A percentile compares a stretch with the other conserved stretches of the same genome.
phyloP scores from a whole-genome alignment of 1,139 yeast species.

The Geotrichum siamense region DNA sequence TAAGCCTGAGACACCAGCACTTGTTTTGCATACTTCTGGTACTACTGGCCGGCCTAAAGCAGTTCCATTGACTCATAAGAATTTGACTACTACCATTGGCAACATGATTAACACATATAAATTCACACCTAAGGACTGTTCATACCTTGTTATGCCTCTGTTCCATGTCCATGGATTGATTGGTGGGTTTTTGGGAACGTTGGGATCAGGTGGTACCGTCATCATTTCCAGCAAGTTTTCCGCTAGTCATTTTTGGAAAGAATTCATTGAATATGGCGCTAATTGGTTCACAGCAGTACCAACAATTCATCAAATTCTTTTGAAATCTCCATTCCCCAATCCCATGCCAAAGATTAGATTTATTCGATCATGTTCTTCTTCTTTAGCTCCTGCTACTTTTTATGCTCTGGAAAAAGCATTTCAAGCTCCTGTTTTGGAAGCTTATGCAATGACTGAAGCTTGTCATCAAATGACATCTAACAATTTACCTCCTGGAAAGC shows the following conservation, averaged over 20 bases:
- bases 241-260: slow-evolving; percentile 52
- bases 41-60: slow-evolving; percentile 69
- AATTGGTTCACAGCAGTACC: slow-evolving; percentile 73
- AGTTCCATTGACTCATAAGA: slow-evolving; percentile 57
- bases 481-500: slow-evolving; percentile 52
- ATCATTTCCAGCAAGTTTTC: slow-evolving; percentile 53
- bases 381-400: slow-evolving; percentile 58
- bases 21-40: slow-evolving; percentile 62
- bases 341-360: slow-evolving; percentile 50
- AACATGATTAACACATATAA: slow-evolving; percentile 53
- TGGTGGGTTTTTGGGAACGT: slow-evolving; percentile 53
- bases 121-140: slow-evolving; percentile 42
- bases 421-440: slow-evolving; percentile 60
- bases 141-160: slow-evolving; percentile 63
- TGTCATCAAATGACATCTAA: slow-evolving; percentile 67
- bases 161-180: slow-evolving; percentile 68
- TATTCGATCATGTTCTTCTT: slow-evolving; percentile 60
- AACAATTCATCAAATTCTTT: slow-evolving; percentile 57
- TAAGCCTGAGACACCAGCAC: slow-evolving; percentile 46
- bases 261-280: slow-evolving; percentile 44
- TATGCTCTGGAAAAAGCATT: slow-evolving; percentile 47
- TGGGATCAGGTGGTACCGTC: slow-evolving; percentile 53
- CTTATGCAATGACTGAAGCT: slow-evolving; percentile 76
- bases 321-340: slow-evolving; percentile 45
- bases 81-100: slow-evolving; percentile 49